phyloP scores from a whole-genome alignment of 1,284 basidiomycete species.

The Prillingera fragicola region DNA sequence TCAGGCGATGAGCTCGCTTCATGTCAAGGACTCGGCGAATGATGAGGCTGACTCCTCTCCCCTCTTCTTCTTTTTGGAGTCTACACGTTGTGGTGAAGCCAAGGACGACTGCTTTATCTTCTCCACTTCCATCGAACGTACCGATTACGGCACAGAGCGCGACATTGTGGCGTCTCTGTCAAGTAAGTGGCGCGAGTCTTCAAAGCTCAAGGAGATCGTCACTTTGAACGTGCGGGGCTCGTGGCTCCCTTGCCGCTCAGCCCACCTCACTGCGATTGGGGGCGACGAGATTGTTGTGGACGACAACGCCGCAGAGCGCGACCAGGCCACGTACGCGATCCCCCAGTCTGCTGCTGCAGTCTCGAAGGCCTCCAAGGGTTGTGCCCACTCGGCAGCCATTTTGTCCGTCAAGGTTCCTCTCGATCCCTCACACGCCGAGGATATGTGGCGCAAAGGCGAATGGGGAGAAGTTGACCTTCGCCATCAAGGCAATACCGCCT shows the following conservation, averaged over 20 bases:
- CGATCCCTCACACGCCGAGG: constrained; percentile 57
- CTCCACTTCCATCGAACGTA: constrained; percentile 66
- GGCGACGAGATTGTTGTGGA: constrained; percentile 35
- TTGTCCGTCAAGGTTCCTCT: constrained; percentile 71
- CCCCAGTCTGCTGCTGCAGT: constrained; percentile 58
- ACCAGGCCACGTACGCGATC: constrained; percentile 61
- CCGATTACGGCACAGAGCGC: constrained; percentile 72
- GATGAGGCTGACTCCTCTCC: constrained; percentile 56
- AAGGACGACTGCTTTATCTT: constrained; percentile 74
- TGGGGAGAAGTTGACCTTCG: constrained; percentile 81
- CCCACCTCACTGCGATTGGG: constrained; percentile 33
- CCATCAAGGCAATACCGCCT: constrained; percentile 68
- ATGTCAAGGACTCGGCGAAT: constrained; percentile 52
- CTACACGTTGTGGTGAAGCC: constrained; percentile 68
- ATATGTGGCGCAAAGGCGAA: constrained; percentile 65
- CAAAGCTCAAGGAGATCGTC: constrained; percentile 53
- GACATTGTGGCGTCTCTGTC: constrained; percentile 68
- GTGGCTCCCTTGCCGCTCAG: constrained; percentile 53
- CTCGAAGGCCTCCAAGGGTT: constrained; percentile 56
- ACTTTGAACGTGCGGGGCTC: constrained; percentile 57
- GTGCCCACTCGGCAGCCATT: constrained; percentile 66
- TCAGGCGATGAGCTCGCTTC: constrained; percentile 79
- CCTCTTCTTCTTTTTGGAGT: constrained; percentile 78
- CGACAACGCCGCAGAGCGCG: constrained; percentile 43
- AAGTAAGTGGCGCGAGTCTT: constrained; percentile 68